phyloP scores from a whole-genome alignment of 2,329 filamentous ascomycete genomes.

The Periconia macrospinosa region DNA sequence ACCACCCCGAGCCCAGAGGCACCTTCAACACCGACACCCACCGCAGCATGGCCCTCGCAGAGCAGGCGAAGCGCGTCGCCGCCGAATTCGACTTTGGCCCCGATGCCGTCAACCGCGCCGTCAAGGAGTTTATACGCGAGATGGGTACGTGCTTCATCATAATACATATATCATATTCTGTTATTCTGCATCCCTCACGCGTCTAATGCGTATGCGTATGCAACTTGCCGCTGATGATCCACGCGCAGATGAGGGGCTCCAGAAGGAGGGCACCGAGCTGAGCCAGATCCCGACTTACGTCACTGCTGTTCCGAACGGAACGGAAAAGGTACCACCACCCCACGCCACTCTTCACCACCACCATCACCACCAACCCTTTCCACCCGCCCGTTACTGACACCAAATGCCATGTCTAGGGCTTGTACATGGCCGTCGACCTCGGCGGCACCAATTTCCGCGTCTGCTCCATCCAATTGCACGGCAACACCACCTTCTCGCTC shows the following conservation, averaged over 20 bases:
- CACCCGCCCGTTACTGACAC: slow-evolving; percentile 60
- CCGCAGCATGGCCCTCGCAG: slow-evolving; percentile 56
- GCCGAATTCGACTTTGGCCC: slow-evolving; percentile 83
- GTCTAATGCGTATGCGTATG: slow-evolving; percentile 15
- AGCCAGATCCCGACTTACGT: slow-evolving; percentile 98
- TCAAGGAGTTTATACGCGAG: slow-evolving; percentile 82
- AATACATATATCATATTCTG: neutral
- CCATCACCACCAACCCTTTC: slow-evolving; percentile 77
- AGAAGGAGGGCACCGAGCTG: slow-evolving; percentile 76
- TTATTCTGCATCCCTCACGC: neutral
- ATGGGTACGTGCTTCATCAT: slow-evolving; percentile 70
- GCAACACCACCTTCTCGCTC: slow-evolving; percentile 91
- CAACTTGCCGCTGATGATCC: neutral
- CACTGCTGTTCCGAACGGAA: slow-evolving; percentile 92
- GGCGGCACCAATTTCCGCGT: slow-evolving; percentile 98
- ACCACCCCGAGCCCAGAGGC: slow-evolving; percentile 25
- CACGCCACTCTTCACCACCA: too few relatives aligned
- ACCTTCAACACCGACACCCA: slow-evolving; percentile 40
- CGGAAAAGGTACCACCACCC: slow-evolving; percentile 74
- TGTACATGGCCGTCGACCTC: slow-evolving; percentile 96
- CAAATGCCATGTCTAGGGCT: slow-evolving; percentile 61
- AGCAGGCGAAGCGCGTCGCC: slow-evolving; percentile 78
- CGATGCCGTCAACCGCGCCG: slow-evolving; percentile 75
- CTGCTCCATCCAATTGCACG: slow-evolving; percentile 90
- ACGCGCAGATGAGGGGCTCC: slow-evolving; percentile 73